Percentiles rank a stretch among this genome's conserved stretches.
These are phyloP conservation scores for Stephania cephalantha DNA, from an alignment of 164 flowering plant genomes.

Conservation along the genomic window DNA sequence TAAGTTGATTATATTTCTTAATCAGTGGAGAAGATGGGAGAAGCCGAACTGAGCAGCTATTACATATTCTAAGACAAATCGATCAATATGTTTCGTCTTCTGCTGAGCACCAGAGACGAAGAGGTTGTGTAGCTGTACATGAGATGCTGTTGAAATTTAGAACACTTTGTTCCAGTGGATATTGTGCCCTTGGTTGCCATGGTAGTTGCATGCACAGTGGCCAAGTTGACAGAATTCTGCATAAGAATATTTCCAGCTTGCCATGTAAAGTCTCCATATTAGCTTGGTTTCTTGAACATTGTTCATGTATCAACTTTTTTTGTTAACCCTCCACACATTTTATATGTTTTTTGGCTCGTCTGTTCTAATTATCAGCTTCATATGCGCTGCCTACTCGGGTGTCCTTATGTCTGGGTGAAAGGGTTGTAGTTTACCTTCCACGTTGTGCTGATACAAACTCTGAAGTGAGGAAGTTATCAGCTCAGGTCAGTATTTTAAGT, in stretches of 20 bases:
- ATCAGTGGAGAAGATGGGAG: slow-evolving; percentile 96
- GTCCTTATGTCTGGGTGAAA: slow-evolving; percentile 75
- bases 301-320: neutral
- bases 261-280: slow-evolving; percentile 41
- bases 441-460: slow-evolving; percentile 93
- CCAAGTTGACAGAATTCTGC: slow-evolving; percentile 46
- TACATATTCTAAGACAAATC: slow-evolving; percentile 77
- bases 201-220: slow-evolving; percentile 69
- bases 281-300: neutral
- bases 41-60: slow-evolving; percentile 83
- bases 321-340: neutral
- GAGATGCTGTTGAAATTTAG: slow-evolving; percentile 87
- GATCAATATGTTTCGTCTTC: slow-evolving; percentile 84
- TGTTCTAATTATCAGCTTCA: slow-evolving; percentile 43
- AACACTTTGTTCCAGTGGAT: slow-evolving; percentile 64
- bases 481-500: slow-evolving; percentile 51
- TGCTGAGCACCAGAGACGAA: slow-evolving; percentile 73
- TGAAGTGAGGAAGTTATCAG: slow-evolving; percentile 80
- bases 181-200: slow-evolving; percentile 73
- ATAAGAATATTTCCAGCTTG: slow-evolving; percentile 51
- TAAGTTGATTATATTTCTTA: slow-evolving; percentile 4
- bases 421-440: slow-evolving; percentile 83
- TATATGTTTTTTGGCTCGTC: neutral
- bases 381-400: slow-evolving; percentile 86
- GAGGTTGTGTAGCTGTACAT: slow-evolving; percentile 83